These are phyloP conservation scores for Aphanomyces euteiches DNA, from an alignment of 352 stramenopile genomes.

Conservation along the genomic window DNA sequence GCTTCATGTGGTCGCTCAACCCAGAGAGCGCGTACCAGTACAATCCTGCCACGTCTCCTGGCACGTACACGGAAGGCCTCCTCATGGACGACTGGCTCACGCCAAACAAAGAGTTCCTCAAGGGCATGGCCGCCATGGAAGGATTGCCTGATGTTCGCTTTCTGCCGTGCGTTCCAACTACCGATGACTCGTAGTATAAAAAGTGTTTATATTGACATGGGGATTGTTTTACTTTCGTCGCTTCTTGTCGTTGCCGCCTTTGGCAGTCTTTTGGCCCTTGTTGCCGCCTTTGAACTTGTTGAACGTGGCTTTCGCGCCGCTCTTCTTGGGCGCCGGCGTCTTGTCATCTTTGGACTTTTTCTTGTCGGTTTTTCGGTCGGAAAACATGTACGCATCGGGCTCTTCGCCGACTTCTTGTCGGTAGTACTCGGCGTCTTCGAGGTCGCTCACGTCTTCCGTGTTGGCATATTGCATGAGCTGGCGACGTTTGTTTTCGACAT, in stretches of 20 bases:
- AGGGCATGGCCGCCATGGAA: constrained; percentile 56
- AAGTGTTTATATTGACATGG: not conserved
- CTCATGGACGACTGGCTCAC: constrained; percentile 68
- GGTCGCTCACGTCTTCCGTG: constrained; percentile 52
- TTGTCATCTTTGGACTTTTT: constrained; percentile 15
- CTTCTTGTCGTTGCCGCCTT: constrained; percentile 4
- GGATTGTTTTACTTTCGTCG: constrained; percentile 11
- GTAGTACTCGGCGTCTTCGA: constrained; percentile 80
- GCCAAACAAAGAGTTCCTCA: constrained; percentile 57
- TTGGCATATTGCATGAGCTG: constrained; percentile 33
- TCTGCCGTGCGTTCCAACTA: constrained; percentile 56
- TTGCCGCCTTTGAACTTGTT: constrained; percentile 30
- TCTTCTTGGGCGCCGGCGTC: constrained; percentile 7
- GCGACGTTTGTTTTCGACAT: constrained; percentile 34
- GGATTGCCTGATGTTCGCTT: constrained; percentile 48
- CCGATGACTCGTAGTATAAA: not conserved
- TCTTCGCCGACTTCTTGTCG: constrained; percentile 78
- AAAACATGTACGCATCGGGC: constrained; percentile 76
- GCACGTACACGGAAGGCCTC: constrained; percentile 59
- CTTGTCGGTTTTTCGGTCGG: constrained; percentile 46
- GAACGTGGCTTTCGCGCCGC: constrained; percentile 20
- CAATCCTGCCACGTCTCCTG: constrained; percentile 47
- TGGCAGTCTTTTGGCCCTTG: not conserved
- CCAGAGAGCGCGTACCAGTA: constrained; percentile 71
- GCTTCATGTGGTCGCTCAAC: constrained; percentile 79